Evolutionary conservation across 1,284 basidiomycete species (phyloP), one percentile per base, ranked within the genome.

Genomic region (Heterobasidion irregulare): DNA sequence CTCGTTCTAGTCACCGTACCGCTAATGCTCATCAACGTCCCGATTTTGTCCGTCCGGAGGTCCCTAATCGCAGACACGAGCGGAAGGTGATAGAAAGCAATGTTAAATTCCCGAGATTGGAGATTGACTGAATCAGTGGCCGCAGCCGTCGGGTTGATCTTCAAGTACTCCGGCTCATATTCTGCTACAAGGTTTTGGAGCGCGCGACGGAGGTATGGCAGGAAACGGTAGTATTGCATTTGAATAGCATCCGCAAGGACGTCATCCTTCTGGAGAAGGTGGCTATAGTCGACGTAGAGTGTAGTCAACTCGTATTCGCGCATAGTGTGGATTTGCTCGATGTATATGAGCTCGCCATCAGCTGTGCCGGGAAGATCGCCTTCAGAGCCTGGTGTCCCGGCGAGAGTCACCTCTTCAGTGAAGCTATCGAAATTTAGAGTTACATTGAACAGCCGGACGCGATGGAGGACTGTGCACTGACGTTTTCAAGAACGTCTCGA

Each of bases 1-100:
- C 92, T 95, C 1, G 97, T 99, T 51, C 97, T 80, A 1, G 97
- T 99, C 33, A 99, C 97, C 0, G 96, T 98, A 26, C 96, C 96
- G 59, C 89, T 90, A 68, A 99, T 95, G 63, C 89, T 89, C 80
- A 94, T 88, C 56, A 99, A 75, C 7, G 90, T 90, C 6, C 96
- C 96, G 55, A 98, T 95, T 67, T 88, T 89, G 64, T 94, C 91
- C 52, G 94, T 98, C 61, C 90, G 81, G 50, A 99, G 75, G 61
- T 97, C 92, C n/a, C 97, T 89, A 56, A 99, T 98, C 8, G 95
- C 94, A 38, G 88, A 90, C 8, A 95, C 92, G 32, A 99, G 76
- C 8, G 94, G 92, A n/a, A 99, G 79, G 65, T 94, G 90, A 72
- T 98, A 95, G 70, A 99, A 98, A 1, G 95, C 94, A 58, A 99